A percentile compares a stretch with the other conserved stretches of the same genome.
phyloP scores from a whole-genome alignment of 305 asterid species.

The Coffea humblotiana region DNA sequence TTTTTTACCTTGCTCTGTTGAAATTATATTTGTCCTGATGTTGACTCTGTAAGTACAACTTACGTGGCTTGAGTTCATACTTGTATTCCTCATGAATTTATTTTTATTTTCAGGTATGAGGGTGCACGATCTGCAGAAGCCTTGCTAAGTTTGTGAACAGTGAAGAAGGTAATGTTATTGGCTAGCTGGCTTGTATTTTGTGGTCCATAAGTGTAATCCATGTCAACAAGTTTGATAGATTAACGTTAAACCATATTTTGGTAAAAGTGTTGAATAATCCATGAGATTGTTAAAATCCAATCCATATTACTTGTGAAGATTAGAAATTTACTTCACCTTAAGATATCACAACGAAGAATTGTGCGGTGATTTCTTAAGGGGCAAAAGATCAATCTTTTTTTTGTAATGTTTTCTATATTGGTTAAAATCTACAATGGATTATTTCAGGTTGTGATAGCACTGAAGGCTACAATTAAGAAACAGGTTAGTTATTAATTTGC shows the following conservation, averaged over 20 bases:
- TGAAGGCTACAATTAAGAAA: no score
- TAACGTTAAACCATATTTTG: constrained; percentile 34
- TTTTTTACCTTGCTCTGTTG: not conserved
- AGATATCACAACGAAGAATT: not conserved
- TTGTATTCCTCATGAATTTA: constrained; percentile 17
- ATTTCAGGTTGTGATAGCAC: no score
- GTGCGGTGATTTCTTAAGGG: no score
- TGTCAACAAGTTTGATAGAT: not conserved
- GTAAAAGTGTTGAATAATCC: not conserved
- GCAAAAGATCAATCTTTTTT: no score
- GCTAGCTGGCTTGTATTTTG: not conserved
- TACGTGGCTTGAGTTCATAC: not conserved
- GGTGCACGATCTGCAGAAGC: constrained; percentile 79
- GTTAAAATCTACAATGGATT: no score
- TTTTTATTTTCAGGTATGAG: constrained; percentile 59
- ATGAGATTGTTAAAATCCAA: not conserved
- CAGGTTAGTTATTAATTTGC: no score
- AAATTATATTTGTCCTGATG: not conserved
- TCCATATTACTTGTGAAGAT: not conserved
- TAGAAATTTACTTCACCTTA: not conserved
- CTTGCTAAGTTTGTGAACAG: constrained; percentile 72
- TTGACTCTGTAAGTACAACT: not conserved
- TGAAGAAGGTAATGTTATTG: constrained; percentile 65
- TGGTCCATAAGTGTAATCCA: not conserved
- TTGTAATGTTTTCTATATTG: no score